Base-by-base conservation (phyloP, 345 rosid species). In the Populus nigra region DNA sequence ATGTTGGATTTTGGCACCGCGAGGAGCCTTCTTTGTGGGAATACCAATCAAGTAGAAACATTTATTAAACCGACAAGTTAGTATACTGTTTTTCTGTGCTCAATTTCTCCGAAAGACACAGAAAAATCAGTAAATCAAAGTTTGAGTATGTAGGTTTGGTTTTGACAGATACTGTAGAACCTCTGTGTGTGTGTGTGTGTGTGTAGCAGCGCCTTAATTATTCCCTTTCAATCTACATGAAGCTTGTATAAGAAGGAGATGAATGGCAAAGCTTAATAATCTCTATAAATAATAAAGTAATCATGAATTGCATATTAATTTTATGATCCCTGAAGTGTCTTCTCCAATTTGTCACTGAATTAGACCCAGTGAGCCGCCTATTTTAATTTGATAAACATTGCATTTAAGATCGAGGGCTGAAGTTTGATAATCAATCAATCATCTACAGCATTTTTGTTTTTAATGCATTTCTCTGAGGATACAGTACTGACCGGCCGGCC, bases 21-120 rank as follows among this genome's bases (percentile, higher is more conserved):
- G 91, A 88, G 17, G 90, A 86, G 16, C 74, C 79, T n/a, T 76
- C 59, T 78, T 50, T 55, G 8, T 76, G 81, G 67, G 65, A 71
- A 71, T 57, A 79, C 7, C 73, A 50, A 11, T 18, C 0, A 23
- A 69, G 8, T 36, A 61, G 63, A 23, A 59, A 59, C 63, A n/a
- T 59, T 23, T n/a, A 59, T n/a, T 57, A 10, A 10, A n/a, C 10
- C 63, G 9, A 59, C 15, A 9, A 23, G 27, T 11, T 12, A 1
- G 15, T 10, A 10, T 10, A 10, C 47, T 41, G 47, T 47, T 47
- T 47, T 47, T n/a, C 29, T 10, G 29, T 59, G 29, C 63, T n/a
- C 3, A 10, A 57, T 57, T 57, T 9, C 16, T n/a, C 13, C 29
- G 4, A 3, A 59, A 5, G 63, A 53, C 23, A 53, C 59, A 20